phyloP scores from a whole-genome alignment of 2,329 filamentous ascomycete species.

The Didymellaceae sp. region DNA sequence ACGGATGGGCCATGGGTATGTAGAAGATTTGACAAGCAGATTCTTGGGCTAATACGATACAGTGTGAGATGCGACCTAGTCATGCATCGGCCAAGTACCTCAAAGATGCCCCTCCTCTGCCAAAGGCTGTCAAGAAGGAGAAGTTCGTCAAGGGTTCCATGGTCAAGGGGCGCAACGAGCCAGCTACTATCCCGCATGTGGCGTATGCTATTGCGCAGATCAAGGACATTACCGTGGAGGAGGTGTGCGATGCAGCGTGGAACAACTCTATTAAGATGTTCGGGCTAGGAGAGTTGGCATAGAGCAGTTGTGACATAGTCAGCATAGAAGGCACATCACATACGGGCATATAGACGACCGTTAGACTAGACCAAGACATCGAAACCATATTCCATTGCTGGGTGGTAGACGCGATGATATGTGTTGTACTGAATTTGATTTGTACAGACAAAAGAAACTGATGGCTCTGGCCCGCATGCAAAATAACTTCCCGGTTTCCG shows the following conservation, averaged over 20 bases:
- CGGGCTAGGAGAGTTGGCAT: slow-evolving; percentile 41
- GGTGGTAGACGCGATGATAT: neutral
- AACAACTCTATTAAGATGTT: slow-evolving; percentile 50
- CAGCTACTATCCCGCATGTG: slow-evolving; percentile 83
- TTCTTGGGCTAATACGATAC: neutral
- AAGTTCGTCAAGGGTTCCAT: slow-evolving; percentile 86
- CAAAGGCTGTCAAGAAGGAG: slow-evolving; percentile 92
- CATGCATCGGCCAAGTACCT: slow-evolving; percentile 83
- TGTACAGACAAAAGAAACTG: slow-evolving; percentile 29
- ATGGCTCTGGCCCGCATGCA: slow-evolving; percentile 27
- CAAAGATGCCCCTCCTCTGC: slow-evolving; percentile 72
- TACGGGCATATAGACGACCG: neutral
- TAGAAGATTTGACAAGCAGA: neutral
- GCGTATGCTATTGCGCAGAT: slow-evolving; percentile 88
- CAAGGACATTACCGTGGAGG: slow-evolving; percentile 78
- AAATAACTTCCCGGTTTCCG: slow-evolving; percentile 25
- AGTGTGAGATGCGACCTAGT: slow-evolving; percentile 88
- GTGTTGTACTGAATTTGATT: slow-evolving; percentile 20
- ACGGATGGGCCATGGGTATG: slow-evolving; percentile 88
- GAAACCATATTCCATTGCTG: too few species aligned
- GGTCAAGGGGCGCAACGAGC: slow-evolving; percentile 95
- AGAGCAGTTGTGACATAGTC: too few species aligned
- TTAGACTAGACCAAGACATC: neutral
- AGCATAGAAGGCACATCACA: too few species aligned
- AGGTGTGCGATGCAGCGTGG: slow-evolving; percentile 77